Conservation (phyloP, 257 asterid species). For the Salvia miltiorrhiza region DNA sequence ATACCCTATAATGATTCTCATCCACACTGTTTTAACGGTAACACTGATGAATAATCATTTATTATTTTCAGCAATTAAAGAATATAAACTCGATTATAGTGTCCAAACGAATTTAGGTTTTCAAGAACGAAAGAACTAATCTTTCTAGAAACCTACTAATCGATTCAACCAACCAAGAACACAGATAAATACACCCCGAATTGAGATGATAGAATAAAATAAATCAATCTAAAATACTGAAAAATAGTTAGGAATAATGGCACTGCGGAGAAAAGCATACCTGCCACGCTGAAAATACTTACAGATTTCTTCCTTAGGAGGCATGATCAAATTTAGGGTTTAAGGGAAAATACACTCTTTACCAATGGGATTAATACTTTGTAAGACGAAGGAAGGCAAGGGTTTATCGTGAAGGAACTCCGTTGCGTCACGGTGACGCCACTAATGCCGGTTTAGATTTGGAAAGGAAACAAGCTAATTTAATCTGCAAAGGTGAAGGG, state of each 20-base stretch:
- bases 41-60: not conserved
- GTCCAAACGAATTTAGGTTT: not conserved
- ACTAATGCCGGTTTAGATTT: too few species aligned
- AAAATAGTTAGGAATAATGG: not conserved
- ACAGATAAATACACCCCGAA: not conserved
- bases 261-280: conserved; percentile 21
- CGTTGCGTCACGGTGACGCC: too few species aligned
- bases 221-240: not conserved
- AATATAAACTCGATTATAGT: not conserved
- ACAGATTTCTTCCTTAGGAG: conserved; percentile 66
- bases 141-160: not conserved
- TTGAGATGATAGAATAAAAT: not conserved
- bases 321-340: conserved; percentile 50
- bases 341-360: too few species aligned
- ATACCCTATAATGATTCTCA: not conserved
- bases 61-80: not conserved
- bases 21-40: not conserved
- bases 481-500: too few species aligned
- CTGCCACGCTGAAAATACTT: conserved; percentile 80
- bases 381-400: too few species aligned
- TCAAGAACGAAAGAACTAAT: not conserved
- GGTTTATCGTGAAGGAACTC: too few species aligned
- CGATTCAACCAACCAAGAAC: not conserved
- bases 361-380: too few species aligned
- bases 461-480: too few species aligned